Evolutionary conservation across 2,329 filamentous ascomycete species (phyloP).

Genomic region (Hypoxylon sp.): DNA sequence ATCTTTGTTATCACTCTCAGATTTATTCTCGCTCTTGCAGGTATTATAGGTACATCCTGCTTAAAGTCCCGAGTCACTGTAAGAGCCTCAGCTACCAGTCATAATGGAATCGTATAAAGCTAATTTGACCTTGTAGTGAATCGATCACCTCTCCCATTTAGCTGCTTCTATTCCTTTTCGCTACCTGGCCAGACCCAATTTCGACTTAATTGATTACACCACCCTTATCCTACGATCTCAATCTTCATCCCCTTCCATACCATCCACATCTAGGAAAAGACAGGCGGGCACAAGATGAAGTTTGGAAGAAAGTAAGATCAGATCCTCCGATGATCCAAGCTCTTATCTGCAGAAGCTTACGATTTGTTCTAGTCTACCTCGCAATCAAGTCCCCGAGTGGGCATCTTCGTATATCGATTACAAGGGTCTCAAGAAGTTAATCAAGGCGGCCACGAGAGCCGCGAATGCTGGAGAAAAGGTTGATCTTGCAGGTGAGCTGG

Average conservation of each 20-base stretch:
- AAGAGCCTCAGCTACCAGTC: conserved; percentile 13
- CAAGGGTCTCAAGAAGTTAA: conserved; percentile 93
- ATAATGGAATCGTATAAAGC: conserved; percentile 1
- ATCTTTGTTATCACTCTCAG: conserved; percentile 6
- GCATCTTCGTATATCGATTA: conserved; percentile 88
- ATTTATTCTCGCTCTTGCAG: background rate
- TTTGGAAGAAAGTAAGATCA: conserved; percentile 72
- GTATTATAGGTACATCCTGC: background rate
- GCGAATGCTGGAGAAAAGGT: conserved; percentile 79
- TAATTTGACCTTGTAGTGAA: conserved; percentile 16
- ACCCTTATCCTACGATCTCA: conserved; percentile 14
- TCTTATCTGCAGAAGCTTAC: conserved; percentile 39
- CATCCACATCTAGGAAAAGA: conserved; percentile 8
- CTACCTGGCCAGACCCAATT: conserved; percentile 11
- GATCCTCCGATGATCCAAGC: conserved; percentile 43
- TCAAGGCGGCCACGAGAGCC: conserved; percentile 81
- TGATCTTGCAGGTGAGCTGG: conserved; percentile 87
- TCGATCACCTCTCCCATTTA: conserved; percentile 12
- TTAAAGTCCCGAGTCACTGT: conserved; percentile 8
- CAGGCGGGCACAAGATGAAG: conserved; percentile 64
- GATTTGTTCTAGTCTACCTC: conserved; percentile 70
- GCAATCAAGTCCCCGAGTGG: conserved; percentile 91
- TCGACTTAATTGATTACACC: conserved; percentile 7
- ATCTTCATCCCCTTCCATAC: conserved; percentile 9
- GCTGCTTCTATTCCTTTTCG: conserved; percentile 1